Conservation (phyloP, 2,329 filamentous ascomycete genomes). For the Trichophyton simii region DNA sequence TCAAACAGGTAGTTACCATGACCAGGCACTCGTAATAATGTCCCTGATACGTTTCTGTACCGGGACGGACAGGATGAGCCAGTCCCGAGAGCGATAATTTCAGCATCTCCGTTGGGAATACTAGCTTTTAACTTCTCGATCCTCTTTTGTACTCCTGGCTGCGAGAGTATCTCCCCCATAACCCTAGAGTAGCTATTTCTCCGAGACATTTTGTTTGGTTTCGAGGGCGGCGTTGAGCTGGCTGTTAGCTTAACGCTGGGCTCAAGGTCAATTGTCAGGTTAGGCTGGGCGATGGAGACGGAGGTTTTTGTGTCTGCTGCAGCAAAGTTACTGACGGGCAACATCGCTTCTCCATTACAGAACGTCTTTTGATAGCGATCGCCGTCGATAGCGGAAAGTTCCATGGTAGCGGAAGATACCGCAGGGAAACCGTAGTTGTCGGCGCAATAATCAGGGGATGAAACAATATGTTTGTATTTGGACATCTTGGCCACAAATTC, state of each 20-base stretch:
- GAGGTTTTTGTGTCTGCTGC: conserved; percentile 13
- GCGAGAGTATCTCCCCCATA: conserved; percentile 17
- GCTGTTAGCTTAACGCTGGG: conserved; percentile 31
- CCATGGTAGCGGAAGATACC: conserved; percentile 52
- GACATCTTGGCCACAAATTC: conserved; percentile 55
- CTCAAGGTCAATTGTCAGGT: conserved; percentile 34
- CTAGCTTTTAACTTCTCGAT: conserved; percentile 42
- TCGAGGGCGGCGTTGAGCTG: conserved; percentile 11
- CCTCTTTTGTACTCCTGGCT: conserved; percentile 22
- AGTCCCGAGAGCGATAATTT: conserved; percentile 79
- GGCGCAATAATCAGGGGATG: conserved; percentile 58
- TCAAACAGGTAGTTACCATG: conserved; percentile 85
- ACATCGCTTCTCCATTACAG: not conserved
- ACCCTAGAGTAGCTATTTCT: not conserved
- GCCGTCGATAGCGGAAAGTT: conserved; percentile 59
- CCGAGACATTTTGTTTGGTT: not conserved
- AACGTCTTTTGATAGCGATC: conserved; percentile 57
- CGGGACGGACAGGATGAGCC: conserved; percentile 84
- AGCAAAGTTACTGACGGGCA: conserved; percentile 1
- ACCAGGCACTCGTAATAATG: conserved; percentile 69
- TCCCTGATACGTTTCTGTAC: conserved; percentile 88
- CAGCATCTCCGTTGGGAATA: conserved; percentile 61
- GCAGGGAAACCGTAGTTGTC: conserved; percentile 63
- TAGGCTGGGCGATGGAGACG: conserved; percentile 28
- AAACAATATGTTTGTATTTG: conserved; percentile 60